Conservation (phyloP, 345 rosid species). For the Populus deltoides region DNA sequence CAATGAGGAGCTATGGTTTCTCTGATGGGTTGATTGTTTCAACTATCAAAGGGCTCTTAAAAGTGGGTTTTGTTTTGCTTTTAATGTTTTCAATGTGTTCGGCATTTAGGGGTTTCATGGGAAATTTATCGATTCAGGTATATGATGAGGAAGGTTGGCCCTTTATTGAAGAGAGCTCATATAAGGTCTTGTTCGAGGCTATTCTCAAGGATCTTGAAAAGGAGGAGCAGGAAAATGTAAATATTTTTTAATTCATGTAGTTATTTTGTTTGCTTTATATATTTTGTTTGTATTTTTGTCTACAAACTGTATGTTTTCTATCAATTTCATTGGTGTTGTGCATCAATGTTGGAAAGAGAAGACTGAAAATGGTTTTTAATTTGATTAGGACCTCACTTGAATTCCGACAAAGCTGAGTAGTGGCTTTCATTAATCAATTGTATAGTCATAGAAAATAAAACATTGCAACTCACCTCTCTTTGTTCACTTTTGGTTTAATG, state of each 20-base stretch:
- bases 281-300: not conserved
- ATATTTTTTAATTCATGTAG: not conserved
- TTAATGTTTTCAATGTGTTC: not conserved
- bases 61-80: slow-evolving; percentile 20
- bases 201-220: slow-evolving; percentile 34
- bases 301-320: not conserved
- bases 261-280: not conserved
- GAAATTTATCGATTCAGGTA: slow-evolving; percentile 21
- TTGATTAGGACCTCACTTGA: no score
- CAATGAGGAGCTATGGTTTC: slow-evolving; percentile 39
- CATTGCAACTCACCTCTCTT: no score
- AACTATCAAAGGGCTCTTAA: slow-evolving; percentile 35
- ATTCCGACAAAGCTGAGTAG: no score
- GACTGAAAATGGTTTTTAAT: no score
- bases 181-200: slow-evolving; percentile 33
- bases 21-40: not conserved
- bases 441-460: no score
- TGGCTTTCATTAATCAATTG: no score
- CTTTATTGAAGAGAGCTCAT: slow-evolving; percentile 44
- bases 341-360: no score
- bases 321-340: not conserved
- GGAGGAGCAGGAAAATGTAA: slow-evolving; percentile 20
- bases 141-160: slow-evolving; percentile 44
- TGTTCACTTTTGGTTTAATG: no score
- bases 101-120: not conserved